These are phyloP conservation scores for Pleurotus sapidus DNA, from an alignment of 768 basidiomycete genomes.

Conservation along the genomic window DNA sequence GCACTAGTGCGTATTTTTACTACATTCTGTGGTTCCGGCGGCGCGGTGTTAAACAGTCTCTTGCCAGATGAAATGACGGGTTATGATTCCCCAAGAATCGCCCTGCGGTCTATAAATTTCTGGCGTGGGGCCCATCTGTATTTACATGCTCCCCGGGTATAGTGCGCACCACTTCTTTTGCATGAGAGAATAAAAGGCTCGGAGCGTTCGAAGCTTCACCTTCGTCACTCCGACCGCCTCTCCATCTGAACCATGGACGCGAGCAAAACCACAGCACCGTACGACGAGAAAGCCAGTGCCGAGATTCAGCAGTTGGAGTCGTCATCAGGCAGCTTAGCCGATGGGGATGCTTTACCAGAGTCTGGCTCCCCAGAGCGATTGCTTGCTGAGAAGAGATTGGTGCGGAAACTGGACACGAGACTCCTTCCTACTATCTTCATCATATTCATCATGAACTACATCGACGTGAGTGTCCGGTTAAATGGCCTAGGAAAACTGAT, in stretches of 20 bases:
- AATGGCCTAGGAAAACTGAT: background rate
- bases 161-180: background rate
- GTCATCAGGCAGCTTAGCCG: conserved; percentile 2
- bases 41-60: background rate
- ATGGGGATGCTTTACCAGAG: conserved; percentile 12
- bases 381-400: conserved; percentile 39
- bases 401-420: conserved; percentile 53
- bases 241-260: background rate
- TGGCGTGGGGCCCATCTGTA: background rate
- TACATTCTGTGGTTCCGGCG: background rate
- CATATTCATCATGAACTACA: conserved; percentile 67
- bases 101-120: background rate
- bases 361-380: conserved; percentile 27
- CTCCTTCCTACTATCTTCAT: conserved; percentile 55
- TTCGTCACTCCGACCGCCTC: background rate
- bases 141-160: background rate
- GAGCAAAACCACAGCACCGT: background rate
- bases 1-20: no score
- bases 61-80: no score
- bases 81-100: background rate
- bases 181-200: conserved; percentile 6
- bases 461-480: conserved; percentile 42
- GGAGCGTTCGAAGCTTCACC: background rate
- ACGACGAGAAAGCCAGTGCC: conserved; percentile 15
- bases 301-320: conserved; percentile 14